Evolutionary conservation across 495 filamentous ascomycete genomes (phyloP).

Genomic region (Podospora conica): DNA sequence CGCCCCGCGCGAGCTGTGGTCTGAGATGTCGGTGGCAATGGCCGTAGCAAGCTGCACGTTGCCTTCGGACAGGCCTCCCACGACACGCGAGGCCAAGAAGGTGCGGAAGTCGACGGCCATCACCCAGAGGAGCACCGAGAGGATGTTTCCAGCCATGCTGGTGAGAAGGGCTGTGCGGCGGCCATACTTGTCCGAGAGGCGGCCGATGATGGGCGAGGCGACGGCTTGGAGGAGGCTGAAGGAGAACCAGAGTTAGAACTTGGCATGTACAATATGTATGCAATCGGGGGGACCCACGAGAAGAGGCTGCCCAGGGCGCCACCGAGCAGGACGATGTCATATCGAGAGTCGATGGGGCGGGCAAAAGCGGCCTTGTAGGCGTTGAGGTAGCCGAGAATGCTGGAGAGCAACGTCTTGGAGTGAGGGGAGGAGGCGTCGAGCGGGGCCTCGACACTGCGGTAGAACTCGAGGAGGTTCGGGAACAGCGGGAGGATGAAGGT

Average conservation of each 20-base stretch:
- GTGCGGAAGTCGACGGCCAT: conserved; percentile 89
- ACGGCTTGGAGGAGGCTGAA: conserved; percentile 73
- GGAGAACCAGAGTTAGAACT: conserved; percentile 5
- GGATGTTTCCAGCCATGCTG: conserved; percentile 91
- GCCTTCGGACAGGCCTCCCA: conserved; percentile 90
- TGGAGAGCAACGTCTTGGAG: conserved; percentile 59
- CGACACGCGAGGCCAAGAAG: conserved; percentile 83
- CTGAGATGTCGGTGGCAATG: conserved; percentile 93
- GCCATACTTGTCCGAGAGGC: conserved; percentile 81
- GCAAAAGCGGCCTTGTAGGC: conserved; percentile 92
- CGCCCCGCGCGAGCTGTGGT: conserved; percentile 68
- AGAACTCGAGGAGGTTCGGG: conserved; percentile 90
- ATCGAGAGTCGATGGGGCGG: conserved; percentile 87
- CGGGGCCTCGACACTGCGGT: conserved; percentile 63
- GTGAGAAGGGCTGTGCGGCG: conserved; percentile 81
- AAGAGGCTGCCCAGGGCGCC: conserved; percentile 92
- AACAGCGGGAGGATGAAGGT: conserved; percentile 99
- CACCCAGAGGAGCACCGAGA: conserved; percentile 91
- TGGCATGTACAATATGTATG: not conserved
- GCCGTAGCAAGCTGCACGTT: conserved; percentile 96
- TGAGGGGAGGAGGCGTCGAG: conserved; percentile 45
- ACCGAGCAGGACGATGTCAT: conserved; percentile 94
- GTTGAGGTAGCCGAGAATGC: conserved; percentile 78
- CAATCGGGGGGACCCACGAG: conserved; percentile 41
- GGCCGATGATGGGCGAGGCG: conserved; percentile 86